Evolutionary conservation across 1,284 basidiomycete species (phyloP).

Genomic region (Calocybe gambosa): DNA sequence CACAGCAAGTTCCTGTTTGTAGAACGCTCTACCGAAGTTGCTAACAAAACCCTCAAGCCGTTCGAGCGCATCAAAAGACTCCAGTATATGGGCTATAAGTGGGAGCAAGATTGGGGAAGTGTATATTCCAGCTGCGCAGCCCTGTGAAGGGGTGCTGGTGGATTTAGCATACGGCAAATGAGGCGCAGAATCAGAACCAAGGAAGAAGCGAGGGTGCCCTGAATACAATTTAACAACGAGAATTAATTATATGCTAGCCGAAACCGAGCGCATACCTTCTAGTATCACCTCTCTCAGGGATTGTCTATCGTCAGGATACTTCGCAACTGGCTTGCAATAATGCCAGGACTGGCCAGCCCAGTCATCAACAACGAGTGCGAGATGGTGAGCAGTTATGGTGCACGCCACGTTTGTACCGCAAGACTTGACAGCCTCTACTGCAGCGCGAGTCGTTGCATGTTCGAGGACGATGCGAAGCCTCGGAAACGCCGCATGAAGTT

Average conservation of each 20-base stretch:
- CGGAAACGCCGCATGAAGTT: slow-evolving; percentile 86
- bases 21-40: slow-evolving; percentile 75
- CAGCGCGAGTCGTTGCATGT: slow-evolving; percentile 96
- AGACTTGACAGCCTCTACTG: slow-evolving; percentile 85
- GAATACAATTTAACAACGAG: slow-evolving; percentile 1
- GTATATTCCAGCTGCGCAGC: slow-evolving; percentile 92
- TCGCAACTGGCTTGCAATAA: slow-evolving; percentile 98
- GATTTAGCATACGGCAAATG: slow-evolving; percentile 84
- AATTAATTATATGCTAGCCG: not conserved
- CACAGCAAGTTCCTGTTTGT: slow-evolving; percentile 37
- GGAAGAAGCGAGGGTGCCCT: slow-evolving; percentile 96
- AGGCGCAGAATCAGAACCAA: slow-evolving; percentile 96
- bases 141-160: slow-evolving; percentile 60
- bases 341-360: slow-evolving; percentile 96
- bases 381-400: slow-evolving; percentile 96
- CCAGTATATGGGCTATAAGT: slow-evolving; percentile 78
- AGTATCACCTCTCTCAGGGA: slow-evolving; percentile 80
- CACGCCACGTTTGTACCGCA: slow-evolving; percentile 90
- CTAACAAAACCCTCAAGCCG: slow-evolving; percentile 77
- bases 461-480: slow-evolving; percentile 93
- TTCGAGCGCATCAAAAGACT: slow-evolving; percentile 81
- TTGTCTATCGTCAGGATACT: slow-evolving; percentile 87
- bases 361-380: slow-evolving; percentile 92
- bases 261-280: slow-evolving; percentile 47
- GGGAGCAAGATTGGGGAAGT: slow-evolving; percentile 89